Percentiles rank a stretch among this genome's conserved stretches.
Conservation (phyloP, 2,329 filamentous ascomycete genomes). For the Fusarium luffae region DNA sequence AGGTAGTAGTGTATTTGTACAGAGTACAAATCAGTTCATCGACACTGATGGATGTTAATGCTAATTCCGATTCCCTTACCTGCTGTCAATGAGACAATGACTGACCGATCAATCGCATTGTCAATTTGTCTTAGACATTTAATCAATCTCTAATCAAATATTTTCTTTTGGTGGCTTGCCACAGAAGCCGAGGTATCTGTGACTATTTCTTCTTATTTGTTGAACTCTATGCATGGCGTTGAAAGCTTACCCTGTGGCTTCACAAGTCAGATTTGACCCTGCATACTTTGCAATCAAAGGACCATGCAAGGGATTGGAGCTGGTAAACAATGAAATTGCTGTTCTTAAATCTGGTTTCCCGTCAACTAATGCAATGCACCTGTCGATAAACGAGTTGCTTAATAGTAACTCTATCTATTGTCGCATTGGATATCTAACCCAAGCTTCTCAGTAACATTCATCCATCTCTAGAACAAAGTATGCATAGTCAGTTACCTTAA, state of each 20-base stretch:
- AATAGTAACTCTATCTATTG: background rate
- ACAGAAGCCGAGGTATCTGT: background rate
- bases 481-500: no score
- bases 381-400: background rate
- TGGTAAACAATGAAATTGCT: background rate
- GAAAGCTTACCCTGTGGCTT: background rate
- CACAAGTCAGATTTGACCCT: background rate
- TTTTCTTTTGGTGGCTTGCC: conserved; percentile 11
- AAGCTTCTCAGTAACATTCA: background rate
- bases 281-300: background rate
- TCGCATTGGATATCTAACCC: background rate
- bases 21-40: conserved; percentile 18
- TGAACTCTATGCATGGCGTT: background rate
- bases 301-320: background rate
- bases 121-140: conserved; percentile 15
- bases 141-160: conserved; percentile 12
- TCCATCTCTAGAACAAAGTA: background rate
- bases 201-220: background rate
- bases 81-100: background rate
- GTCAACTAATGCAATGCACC: background rate
- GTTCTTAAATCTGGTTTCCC: background rate
- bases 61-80: conserved; percentile 6
- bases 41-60: background rate
- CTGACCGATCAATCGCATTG: conserved; percentile 7
- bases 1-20: background rate